These are phyloP conservation scores for Priceomyces medius DNA, from an alignment of 805 yeast genomes.

Conservation along the genomic window DNA sequence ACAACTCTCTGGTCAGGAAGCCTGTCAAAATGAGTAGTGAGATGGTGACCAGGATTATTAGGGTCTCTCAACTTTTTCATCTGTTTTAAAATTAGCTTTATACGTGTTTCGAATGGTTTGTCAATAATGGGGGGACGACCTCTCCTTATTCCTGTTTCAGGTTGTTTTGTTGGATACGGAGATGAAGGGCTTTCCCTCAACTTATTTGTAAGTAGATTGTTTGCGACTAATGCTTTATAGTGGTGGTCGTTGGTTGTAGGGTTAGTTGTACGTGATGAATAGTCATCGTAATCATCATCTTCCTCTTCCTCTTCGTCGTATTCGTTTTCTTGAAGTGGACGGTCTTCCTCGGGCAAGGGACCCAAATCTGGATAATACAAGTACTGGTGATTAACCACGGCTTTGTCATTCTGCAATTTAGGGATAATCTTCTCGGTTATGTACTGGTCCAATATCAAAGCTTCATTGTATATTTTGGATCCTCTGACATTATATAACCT, in stretches of 20 bases:
- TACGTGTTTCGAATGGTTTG: conserved; percentile 87
- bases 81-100: conserved; percentile 79
- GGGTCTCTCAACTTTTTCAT: conserved; percentile 69
- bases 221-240: conserved; percentile 11
- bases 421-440: conserved; percentile 50
- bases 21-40: conserved; percentile 72
- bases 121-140: conserved; percentile 92
- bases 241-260: conserved; percentile 10
- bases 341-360: conserved; percentile 56
- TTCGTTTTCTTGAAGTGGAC: conserved; percentile 15
- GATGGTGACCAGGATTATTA: conserved; percentile 43
- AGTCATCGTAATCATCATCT: conserved; percentile 18
- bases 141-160: conserved; percentile 59
- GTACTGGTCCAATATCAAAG: conserved; percentile 55
- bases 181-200: conserved; percentile 10
- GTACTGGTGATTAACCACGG: conserved; percentile 31
- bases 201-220: conserved; percentile 13
- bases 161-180: conserved; percentile 9
- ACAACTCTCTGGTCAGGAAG: conserved; percentile 66
- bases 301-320: conserved; percentile 28
- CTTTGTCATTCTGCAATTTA: conserved; percentile 42
- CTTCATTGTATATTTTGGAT: conserved; percentile 67
- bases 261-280: conserved; percentile 7
- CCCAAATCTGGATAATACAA: conserved; percentile 66
- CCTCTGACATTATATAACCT: conserved; percentile 74